Evolutionary conservation across 192 early-diverging fungal genomes (phyloP).

Genomic region (Coemansia sp.): DNA sequence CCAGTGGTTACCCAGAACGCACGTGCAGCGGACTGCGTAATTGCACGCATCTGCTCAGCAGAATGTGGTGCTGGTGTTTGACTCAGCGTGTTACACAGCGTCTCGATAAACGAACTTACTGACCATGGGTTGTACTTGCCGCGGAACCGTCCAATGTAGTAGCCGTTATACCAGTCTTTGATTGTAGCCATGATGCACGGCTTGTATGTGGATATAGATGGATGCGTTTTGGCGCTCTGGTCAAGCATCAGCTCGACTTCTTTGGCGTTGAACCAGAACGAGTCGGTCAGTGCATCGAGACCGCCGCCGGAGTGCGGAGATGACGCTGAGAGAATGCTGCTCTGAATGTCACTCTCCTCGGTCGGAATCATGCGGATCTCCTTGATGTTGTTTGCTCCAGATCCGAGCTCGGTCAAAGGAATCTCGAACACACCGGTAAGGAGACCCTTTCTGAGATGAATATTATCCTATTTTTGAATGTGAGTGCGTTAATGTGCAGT

Average conservation of each 20-base stretch:
- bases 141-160: slow-evolving; percentile 13
- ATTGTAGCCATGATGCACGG: slow-evolving; percentile 4
- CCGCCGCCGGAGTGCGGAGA: slow-evolving; percentile 30
- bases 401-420: slow-evolving; percentile 40
- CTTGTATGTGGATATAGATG: slow-evolving; percentile 7
- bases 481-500: too few relatives aligned
- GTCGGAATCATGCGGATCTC: slow-evolving; percentile 32
- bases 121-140: slow-evolving; percentile 52
- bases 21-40: slow-evolving; percentile 9
- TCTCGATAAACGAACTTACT: slow-evolving; percentile 35
- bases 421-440: slow-evolving; percentile 41
- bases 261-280: slow-evolving; percentile 36
- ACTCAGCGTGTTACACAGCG: slow-evolving; percentile 14
- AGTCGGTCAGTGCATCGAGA: slow-evolving; percentile 25
- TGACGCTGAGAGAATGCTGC: slow-evolving; percentile 15
- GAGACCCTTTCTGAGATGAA: slow-evolving; percentile 22
- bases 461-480: slow-evolving; percentile 23
- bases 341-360: slow-evolving; percentile 28
- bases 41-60: neutral
- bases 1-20: slow-evolving; percentile 25
- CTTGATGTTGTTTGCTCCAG: slow-evolving; percentile 39
- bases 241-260: slow-evolving; percentile 34
- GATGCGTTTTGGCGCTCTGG: slow-evolving; percentile 14
- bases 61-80: slow-evolving; percentile 4
- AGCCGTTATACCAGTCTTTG: slow-evolving; percentile 21